Base-by-base conservation (phyloP, 371 early-diverging fungal genomes). In the Rhizopus delemar region DNA sequence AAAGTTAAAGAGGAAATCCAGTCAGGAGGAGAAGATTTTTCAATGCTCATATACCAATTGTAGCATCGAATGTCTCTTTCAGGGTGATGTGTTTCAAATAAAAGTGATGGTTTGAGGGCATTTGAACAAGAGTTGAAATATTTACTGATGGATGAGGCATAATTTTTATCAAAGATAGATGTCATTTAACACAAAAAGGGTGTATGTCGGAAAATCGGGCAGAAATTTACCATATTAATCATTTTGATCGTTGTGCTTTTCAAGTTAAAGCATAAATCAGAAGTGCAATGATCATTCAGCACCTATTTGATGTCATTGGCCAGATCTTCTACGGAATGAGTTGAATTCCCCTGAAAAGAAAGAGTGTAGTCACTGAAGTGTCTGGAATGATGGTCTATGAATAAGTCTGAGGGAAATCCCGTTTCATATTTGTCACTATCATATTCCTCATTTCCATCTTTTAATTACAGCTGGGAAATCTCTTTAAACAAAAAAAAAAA, bases 81-180 rank as follows among this genome's bases (percentile, higher is more conserved):
- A 31, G 41, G 51, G 33, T 39, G 32, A 57, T 57, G 41, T n/a
- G 51, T 28, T 12, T 50, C 51, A n/a, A 57, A 57, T 11, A 12
- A 56, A 16, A 57, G 49, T 2, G 56, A 29, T 41, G 58, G n/a
- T 50, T 38, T 57, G 32, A 57, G 12, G 8, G 15, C 32, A 28
- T 9, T 50, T 57, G 51, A 33, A 54, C 33, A 29, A 54, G 7
- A 13, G 6, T 45, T 15, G 28, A 54, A 57, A 38, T 57, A 57
- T 34, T 51, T 57, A 9, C 36, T 41, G 35, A 57, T 41, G 50
- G 51, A 57, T n/a, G 29, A 57, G 49, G 58, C 22, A 22, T 34
- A 22, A 57, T 45, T 62, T 57, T 33, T 62, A 43, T 62, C 62
- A 62, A 62, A 52, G 43, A 38, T 62, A 52, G 11, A 62, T 56